Conservation (phyloP, 164 flowering plant genomes). For the Houttuynia cordata region DNA sequence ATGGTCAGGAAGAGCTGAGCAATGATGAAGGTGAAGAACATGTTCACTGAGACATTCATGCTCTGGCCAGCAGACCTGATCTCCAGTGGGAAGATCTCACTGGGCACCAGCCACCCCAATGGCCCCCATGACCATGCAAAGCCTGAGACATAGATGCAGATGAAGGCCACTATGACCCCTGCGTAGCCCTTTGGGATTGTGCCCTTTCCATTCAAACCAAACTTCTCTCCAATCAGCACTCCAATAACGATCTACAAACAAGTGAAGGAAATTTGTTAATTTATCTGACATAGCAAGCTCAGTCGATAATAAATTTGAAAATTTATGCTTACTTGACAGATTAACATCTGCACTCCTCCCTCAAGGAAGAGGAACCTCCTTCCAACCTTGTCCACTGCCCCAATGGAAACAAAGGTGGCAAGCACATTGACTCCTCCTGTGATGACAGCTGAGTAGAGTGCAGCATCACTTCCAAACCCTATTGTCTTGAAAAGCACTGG, state of each 20-base stretch:
- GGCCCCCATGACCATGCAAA: conserved; percentile 99
- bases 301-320: neutral
- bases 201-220: conserved; percentile 49
- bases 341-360: conserved; percentile 68
- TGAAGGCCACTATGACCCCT: conserved; percentile 53
- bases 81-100: conserved; percentile 81
- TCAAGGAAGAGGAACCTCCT: conserved; percentile 55
- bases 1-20: conserved; percentile 67
- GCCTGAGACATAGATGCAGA: conserved; percentile 62
- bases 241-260: conserved; percentile 36
- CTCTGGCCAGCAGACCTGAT: conserved; percentile 86
- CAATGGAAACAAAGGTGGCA: conserved; percentile 59
- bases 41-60: conserved; percentile 66
- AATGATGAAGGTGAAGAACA: conserved; percentile 70
- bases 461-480: conserved; percentile 45
- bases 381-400: conserved; percentile 57
- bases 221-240: conserved; percentile 42
- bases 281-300: too few species aligned
- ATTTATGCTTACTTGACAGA: conserved; percentile 43
- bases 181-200: conserved; percentile 53
- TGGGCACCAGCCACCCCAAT: conserved; percentile 77
- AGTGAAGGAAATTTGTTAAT: neutral
- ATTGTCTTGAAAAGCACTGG: conserved; percentile 68
- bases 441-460: conserved; percentile 73
- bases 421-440: conserved; percentile 49